These are phyloP conservation scores for Zygoascus sp. DNA, from an alignment of 1,139 yeast species.

Conservation along the genomic window DNA sequence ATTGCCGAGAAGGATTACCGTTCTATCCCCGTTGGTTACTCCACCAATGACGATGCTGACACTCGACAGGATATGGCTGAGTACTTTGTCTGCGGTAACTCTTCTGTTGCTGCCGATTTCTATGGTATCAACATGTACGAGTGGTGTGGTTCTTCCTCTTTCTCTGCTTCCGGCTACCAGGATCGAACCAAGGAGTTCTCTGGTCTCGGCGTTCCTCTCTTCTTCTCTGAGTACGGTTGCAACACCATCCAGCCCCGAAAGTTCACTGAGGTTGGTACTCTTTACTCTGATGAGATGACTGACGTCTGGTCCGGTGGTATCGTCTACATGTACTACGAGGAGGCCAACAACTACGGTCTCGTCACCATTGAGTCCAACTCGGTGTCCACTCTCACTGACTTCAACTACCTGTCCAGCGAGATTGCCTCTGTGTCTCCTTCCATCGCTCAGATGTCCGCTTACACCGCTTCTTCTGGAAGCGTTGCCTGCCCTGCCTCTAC, in stretches of 20 bases:
- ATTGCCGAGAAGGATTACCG: slow-evolving; percentile 58
- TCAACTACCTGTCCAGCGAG: slow-evolving; percentile 45
- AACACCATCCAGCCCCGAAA: slow-evolving; percentile 63
- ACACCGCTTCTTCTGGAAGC: slow-evolving; percentile 44
- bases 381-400: slow-evolving; percentile 59
- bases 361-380: slow-evolving; percentile 62
- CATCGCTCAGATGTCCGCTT: slow-evolving; percentile 48
- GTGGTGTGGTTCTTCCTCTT: slow-evolving; percentile 90
- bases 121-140: slow-evolving; percentile 96
- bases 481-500: slow-evolving; percentile 48
- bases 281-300: slow-evolving; percentile 56
- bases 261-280: slow-evolving; percentile 65
- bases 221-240: slow-evolving; percentile 94
- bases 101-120: slow-evolving; percentile 72
- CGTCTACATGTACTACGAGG: slow-evolving; percentile 88
- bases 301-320: slow-evolving; percentile 88
- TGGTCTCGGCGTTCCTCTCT: slow-evolving; percentile 65
- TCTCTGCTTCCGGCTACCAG: slow-evolving; percentile 77
- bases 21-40: slow-evolving; percentile 84
- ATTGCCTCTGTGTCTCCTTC: slow-evolving; percentile 57
- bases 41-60: slow-evolving; percentile 89
- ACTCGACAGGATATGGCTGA: slow-evolving; percentile 51
- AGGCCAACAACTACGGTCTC: slow-evolving; percentile 83
- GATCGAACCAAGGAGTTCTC: slow-evolving; percentile 66
- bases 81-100: slow-evolving; percentile 69